A percentile compares a stretch with the other conserved stretches of the same genome.
phyloP scores from a whole-genome alignment of 1,284 basidiomycete species.

The Melampsora americana region DNA sequence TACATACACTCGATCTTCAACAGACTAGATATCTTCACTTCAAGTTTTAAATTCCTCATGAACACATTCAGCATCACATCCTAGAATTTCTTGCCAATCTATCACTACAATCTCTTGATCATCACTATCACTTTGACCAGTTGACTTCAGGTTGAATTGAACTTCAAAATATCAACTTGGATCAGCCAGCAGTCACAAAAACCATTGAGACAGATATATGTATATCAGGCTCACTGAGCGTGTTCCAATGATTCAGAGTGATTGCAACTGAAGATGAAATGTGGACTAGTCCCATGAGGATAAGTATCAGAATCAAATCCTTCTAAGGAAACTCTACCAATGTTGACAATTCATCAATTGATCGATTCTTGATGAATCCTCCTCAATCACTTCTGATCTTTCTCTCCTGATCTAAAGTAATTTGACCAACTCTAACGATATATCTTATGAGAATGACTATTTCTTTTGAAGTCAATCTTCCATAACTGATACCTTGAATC shows the following conservation, averaged over 20 bases:
- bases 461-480: not conserved
- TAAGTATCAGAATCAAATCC: not conserved
- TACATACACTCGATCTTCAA: no score
- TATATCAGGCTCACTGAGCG: not conserved
- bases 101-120: slow-evolving; percentile 3
- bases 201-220: not conserved
- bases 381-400: not conserved
- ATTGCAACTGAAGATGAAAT: not conserved
- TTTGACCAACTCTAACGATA: not conserved
- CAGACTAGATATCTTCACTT: no score
- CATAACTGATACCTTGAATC: not conserved
- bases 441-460: not conserved
- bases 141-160: no score
- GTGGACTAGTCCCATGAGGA: slow-evolving; percentile 4
- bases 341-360: slow-evolving; percentile 1
- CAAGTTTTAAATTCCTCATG: no score
- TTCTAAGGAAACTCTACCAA: not conserved
- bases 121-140: not conserved
- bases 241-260: not conserved
- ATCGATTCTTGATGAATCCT: not conserved
- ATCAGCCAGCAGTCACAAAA: not conserved
- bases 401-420: not conserved
- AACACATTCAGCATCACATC: not conserved
- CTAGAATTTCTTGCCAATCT: not conserved
- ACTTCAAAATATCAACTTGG: not conserved